Base-by-base conservation (phyloP, 495 filamentous ascomycete genomes). In the Haplographium delicatum region DNA sequence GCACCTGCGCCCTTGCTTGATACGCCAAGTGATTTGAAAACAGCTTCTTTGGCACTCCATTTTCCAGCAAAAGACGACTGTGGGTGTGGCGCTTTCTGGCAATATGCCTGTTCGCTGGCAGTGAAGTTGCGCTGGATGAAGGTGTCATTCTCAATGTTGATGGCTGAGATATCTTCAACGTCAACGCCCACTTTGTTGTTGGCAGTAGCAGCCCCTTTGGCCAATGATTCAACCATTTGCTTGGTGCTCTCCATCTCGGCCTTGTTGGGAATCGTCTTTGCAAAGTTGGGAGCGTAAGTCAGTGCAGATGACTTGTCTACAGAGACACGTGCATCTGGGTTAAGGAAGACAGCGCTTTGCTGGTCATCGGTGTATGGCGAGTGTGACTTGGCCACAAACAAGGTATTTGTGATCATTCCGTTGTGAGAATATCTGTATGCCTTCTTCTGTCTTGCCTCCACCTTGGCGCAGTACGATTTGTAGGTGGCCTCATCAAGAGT, bases 371-470 rank as follows among this genome's bases (percentile, higher is more conserved):
- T 81, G 70, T 96, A 99, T 30, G 93, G 93, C 23, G 90, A 76
- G 64, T 89, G 79, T 59, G 74, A 80, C 81, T 99, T 99, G 57
- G 94, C 89, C 44, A 91, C 88, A 72, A 99, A 99, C 67, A 99
- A 81, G 57, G 83, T 88, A 71, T 99, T 96, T 75, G 90, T 93
- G 74, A 97, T 89, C 64, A 97, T 74, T 49, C 91, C 89, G 62
- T 95, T 94, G 73, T 99, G 93, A 79, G 91, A 93, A 77, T 86
- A 99, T 35, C 93, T 81, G 73, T 99, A 99, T 0, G 93, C 90
- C 71, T 90, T 95, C 86, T 95, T 95, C 66, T 99, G 95, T 51
- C 93, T 81, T 5, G 89, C 81, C 59, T 86, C 82, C 18, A 96
- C 90, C 75, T 94, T 97, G 59, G 71, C 68, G 63, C 83, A 84